Conservation (phyloP, 2,329 filamentous ascomycete genomes). For the Xylariaceae sp. region DNA sequence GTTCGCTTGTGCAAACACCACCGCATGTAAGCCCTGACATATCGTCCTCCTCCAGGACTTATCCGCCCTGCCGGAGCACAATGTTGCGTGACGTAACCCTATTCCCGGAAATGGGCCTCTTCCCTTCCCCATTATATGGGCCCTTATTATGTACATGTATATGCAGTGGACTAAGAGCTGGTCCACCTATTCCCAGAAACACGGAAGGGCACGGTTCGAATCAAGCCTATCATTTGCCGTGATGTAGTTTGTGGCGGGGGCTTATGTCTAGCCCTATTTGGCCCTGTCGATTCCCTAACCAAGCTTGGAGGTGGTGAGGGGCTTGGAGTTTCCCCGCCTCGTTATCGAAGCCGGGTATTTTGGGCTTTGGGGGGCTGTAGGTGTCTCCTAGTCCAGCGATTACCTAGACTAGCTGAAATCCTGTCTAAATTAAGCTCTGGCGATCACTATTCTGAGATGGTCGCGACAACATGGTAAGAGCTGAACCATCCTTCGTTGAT, state of each 20-base stretch:
- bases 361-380: not conserved
- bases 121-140: too few species aligned
- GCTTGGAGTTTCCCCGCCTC: not conserved
- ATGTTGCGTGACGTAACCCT: too few species aligned
- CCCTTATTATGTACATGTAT: too few species aligned
- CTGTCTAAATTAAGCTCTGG: not conserved
- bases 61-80: constrained; percentile 7
- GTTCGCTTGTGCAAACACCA: too few species aligned
- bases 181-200: not conserved
- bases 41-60: not conserved
- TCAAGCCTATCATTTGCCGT: not conserved
- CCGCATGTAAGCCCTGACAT: not conserved
- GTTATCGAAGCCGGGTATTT: too few species aligned
- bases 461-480: not conserved
- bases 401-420: not conserved
- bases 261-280: too few species aligned
- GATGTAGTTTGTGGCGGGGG: not conserved
- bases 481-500: not conserved
- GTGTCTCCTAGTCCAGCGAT: not conserved
- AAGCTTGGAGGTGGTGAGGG: too few species aligned
- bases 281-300: not conserved
- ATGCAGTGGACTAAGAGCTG: too few species aligned
- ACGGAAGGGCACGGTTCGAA: not conserved
- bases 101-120: too few species aligned
- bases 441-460: not conserved